These are phyloP conservation scores for Claviceps purpurea DNA, from an alignment of 2,329 filamentous ascomycete species.

Conservation along the genomic window DNA sequence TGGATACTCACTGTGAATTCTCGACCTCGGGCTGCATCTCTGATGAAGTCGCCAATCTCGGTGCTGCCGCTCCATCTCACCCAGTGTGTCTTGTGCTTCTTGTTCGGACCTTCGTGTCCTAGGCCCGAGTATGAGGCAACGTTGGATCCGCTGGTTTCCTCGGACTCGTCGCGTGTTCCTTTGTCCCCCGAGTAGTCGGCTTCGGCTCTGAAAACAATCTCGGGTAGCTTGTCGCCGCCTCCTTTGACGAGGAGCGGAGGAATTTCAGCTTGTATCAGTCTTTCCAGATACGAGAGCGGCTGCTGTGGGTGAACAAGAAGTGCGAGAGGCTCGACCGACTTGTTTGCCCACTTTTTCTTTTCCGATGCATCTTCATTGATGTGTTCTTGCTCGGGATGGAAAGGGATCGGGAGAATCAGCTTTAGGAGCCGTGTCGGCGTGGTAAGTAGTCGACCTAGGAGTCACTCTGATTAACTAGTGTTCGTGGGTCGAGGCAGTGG, in stretches of 20 bases:
- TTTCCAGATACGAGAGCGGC: conserved; percentile 78
- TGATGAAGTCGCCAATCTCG: conserved; percentile 87
- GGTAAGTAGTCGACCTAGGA: conserved; percentile 57
- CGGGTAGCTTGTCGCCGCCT: conserved; percentile 54
- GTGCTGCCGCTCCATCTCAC: conserved; percentile 82
- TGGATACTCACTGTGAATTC: conserved; percentile 80
- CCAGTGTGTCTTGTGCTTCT: conserved; percentile 36
- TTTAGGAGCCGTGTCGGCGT: conserved; percentile 72
- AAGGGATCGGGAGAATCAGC: conserved; percentile 58
- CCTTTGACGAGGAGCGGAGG: conserved; percentile 53
- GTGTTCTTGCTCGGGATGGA: conserved; percentile 24
- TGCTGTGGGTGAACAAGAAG: conserved; percentile 82
- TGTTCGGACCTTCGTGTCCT: conserved; percentile 44
- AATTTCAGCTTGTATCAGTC: conserved; percentile 77
- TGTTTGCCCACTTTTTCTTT: conserved; percentile 18
- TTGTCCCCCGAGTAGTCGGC: conserved; percentile 42
- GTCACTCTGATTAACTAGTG: not conserved
- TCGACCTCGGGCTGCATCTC: conserved; percentile 70
- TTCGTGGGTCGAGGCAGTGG: no score
- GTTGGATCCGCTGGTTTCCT: conserved; percentile 39
- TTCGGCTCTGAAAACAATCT: conserved; percentile 67
- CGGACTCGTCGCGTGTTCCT: conserved; percentile 11
- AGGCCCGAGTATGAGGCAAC: conserved; percentile 61
- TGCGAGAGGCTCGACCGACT: conserved; percentile 62
- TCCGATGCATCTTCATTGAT: conserved; percentile 28